A percentile compares a stretch with the other conserved stretches of the same genome.
Evolutionary conservation across 805 yeast genomes (phyloP).

Genomic region (Metschnikowia arizonensis): DNA sequence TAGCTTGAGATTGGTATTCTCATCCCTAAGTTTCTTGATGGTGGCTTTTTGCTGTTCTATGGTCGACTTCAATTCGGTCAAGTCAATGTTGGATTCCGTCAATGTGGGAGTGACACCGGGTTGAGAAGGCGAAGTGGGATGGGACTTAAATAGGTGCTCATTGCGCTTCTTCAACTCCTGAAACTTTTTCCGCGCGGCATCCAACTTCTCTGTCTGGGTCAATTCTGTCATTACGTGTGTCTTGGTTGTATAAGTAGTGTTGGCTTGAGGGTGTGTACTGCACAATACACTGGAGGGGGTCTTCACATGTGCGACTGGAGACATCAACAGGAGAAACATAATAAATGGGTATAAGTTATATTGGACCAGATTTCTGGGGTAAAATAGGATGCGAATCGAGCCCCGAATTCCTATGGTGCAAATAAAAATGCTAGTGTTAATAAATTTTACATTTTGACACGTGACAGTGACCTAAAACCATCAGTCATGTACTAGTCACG

Average conservation of each 20-base stretch:
- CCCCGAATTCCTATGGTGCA: too few species aligned
- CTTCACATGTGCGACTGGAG: too few species aligned
- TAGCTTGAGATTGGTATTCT: slow-evolving; percentile 40
- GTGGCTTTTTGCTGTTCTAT: slow-evolving; percentile 32
- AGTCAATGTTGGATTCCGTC: not conserved
- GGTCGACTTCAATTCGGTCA: slow-evolving; percentile 21
- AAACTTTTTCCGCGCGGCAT: slow-evolving; percentile 68
- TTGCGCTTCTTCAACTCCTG: slow-evolving; percentile 59
- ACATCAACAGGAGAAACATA: too few species aligned
- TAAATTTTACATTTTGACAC: too few species aligned
- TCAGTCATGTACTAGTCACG: too few species aligned
- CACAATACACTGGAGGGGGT: too few species aligned
- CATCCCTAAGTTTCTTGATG: slow-evolving; percentile 36
- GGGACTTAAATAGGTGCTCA: not conserved
- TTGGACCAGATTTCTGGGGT: too few species aligned
- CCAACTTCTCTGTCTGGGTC: slow-evolving; percentile 57
- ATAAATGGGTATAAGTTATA: too few species aligned
- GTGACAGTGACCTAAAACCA: too few species aligned
- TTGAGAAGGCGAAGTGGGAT: not conserved
- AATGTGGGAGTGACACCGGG: not conserved
- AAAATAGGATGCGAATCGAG: too few species aligned
- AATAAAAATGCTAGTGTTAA: too few species aligned
- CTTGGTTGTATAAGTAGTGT: not conserved
- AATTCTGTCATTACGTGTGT: slow-evolving; percentile 8
- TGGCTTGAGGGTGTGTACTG: not conserved